Base-by-base conservation (phyloP, 768 basidiomycete genomes). In the Peribolospora kevripleyi region DNA sequence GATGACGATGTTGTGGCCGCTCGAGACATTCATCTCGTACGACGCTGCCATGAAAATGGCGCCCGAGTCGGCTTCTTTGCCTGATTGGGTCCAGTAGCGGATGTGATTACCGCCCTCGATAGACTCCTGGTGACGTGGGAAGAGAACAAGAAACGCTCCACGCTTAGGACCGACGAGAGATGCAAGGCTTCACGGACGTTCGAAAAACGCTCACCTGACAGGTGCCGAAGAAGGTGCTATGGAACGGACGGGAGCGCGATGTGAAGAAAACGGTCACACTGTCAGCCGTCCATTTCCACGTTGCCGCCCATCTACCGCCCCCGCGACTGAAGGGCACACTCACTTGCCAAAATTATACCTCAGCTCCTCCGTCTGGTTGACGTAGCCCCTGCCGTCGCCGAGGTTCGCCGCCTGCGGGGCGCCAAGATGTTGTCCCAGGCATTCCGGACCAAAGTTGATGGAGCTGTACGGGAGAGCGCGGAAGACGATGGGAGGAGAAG, bases 331-430 rank as follows among this genome's bases (percentile, higher is more conserved):
- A 25, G 25, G 25, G 25, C 25, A 25, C 25, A 25, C 25, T 25
- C 25, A 75, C 61, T 91, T 78, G 6, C 77, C 78, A 65, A 83
- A 95, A 64, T 87, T 75, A 75, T 77, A 87, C 42, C 88, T 74
- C 37, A 90, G 77, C n/a, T 80, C 81, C 6, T 78, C 77, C 0
- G 82, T 81, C 65, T 93, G 79, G 65, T 86, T 84, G 57, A 72
- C 83, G 54, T 70, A 72, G 2, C 81, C 84, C 55, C 78, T 67
- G 0, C 86, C 86, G 62, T 93, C 88, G 3, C 88, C 88, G 0
- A 93, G 72, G 62, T 88, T 71, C 0, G 80, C 85, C 3, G 62
- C 68, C 63, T 93, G 88, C 53, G 74, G 64, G 11, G 69, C 70
- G 1, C 83, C 82, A 2, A 74, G 68, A 65, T 81, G 78, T 62